phyloP scores from a whole-genome alignment of 495 filamentous ascomycete genomes.

The Articulospora tetracladia region DNA sequence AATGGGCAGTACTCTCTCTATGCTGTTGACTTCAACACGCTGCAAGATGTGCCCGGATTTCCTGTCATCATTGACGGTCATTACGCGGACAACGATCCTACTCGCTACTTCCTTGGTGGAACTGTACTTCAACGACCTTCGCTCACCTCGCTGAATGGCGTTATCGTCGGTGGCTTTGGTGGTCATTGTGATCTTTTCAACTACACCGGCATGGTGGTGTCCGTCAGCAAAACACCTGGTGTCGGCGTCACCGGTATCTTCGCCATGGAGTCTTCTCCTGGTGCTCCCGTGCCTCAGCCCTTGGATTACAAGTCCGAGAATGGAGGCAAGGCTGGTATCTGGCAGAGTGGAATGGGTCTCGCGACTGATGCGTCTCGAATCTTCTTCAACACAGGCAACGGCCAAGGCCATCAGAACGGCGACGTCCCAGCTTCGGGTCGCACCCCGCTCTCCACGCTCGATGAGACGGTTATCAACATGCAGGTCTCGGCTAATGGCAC shows the following conservation, averaged over 20 bases:
- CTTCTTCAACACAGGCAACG: slow-evolving; percentile 41
- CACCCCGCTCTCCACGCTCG: slow-evolving; percentile 31
- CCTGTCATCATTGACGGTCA: slow-evolving; percentile 36
- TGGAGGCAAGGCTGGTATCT: slow-evolving; percentile 40
- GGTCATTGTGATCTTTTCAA: slow-evolving; percentile 46
- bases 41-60: slow-evolving; percentile 34
- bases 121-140: slow-evolving; percentile 38
- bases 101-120: slow-evolving; percentile 39
- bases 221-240: slow-evolving; percentile 29
- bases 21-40: slow-evolving; percentile 31
- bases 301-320: slow-evolving; percentile 18
- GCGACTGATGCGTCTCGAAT: slow-evolving; percentile 36
- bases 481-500: slow-evolving; percentile 29
- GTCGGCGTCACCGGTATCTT: slow-evolving; percentile 24
- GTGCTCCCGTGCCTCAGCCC: slow-evolving; percentile 26
- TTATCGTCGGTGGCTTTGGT: slow-evolving; percentile 37
- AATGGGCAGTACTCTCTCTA: slow-evolving; percentile 34
- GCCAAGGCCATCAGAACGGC: slow-evolving; percentile 33
- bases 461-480: slow-evolving; percentile 35
- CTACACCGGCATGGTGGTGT: slow-evolving; percentile 39
- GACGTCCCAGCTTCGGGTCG: slow-evolving; percentile 33
- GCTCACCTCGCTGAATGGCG: slow-evolving; percentile 26
- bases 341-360: slow-evolving; percentile 38
- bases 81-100: slow-evolving; percentile 35
- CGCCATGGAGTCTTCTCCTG: slow-evolving; percentile 32